These are phyloP conservation scores for Globisporangium polare DNA, from an alignment of 352 stramenopile genomes.

Conservation along the genomic window DNA sequence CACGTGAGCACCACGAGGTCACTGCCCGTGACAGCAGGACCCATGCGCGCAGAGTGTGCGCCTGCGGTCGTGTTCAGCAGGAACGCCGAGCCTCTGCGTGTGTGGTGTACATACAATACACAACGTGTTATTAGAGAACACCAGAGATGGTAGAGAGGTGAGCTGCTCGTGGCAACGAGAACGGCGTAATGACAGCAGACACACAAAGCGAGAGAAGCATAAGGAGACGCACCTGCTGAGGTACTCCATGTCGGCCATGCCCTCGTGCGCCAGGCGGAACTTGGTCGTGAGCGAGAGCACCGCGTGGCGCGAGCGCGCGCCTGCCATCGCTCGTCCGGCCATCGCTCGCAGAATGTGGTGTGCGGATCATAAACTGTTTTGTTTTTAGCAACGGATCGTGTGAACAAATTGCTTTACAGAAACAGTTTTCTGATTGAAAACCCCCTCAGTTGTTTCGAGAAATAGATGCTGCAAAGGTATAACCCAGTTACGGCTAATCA, in stretches of 20 bases:
- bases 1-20: constrained; percentile 55
- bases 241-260: constrained; percentile 71
- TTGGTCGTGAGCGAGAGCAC: constrained; percentile 76
- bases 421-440: too few relatives aligned
- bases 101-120: not conserved
- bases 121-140: not conserved
- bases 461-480: too few relatives aligned
- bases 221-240: constrained; percentile 48
- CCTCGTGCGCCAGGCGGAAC: constrained; percentile 76
- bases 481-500: too few relatives aligned
- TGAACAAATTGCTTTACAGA: too few relatives aligned
- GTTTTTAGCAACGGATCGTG: too few relatives aligned
- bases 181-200: not conserved
- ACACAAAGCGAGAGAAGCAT: not conserved
- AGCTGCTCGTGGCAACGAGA: not conserved
- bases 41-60: not conserved
- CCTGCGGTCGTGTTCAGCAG: constrained; percentile 25
- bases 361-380: too few relatives aligned
- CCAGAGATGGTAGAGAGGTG: not conserved
- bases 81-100: constrained; percentile 58
- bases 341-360: too few relatives aligned
- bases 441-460: too few relatives aligned
- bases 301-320: constrained; percentile 20
- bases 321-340: not conserved
- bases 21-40: not conserved